Evolutionary conservation across 352 stramenopile genomes (phyloP).

Genomic region (Phytophthora ohioensis): DNA sequence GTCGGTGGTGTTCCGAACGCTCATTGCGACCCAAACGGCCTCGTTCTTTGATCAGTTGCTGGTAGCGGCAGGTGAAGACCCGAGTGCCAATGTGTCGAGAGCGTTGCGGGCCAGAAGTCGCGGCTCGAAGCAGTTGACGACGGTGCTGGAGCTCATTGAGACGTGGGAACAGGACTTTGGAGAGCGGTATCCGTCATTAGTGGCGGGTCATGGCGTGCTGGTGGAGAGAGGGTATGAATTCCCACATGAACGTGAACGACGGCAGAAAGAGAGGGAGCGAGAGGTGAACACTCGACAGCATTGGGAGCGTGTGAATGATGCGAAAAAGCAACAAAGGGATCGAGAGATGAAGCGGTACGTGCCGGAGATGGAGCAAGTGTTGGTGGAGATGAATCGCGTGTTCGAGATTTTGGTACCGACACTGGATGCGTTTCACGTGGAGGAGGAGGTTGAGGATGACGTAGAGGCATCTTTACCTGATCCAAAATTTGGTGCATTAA

Average conservation of each 20-base stretch:
- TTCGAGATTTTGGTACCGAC: slow-evolving; percentile 83
- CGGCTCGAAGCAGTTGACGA: slow-evolving; percentile 34
- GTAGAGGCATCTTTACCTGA: not conserved
- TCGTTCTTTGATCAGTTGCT: slow-evolving; percentile 65
- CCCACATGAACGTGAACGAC: slow-evolving; percentile 42
- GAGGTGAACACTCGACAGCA: slow-evolving; percentile 20
- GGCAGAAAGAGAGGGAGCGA: slow-evolving; percentile 27
- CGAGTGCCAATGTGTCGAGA: slow-evolving; percentile 40
- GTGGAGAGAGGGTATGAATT: slow-evolving; percentile 65
- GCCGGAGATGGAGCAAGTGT: slow-evolving; percentile 71
- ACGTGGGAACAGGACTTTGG: slow-evolving; percentile 72
- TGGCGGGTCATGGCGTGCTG: slow-evolving; percentile 59
- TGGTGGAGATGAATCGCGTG: slow-evolving; percentile 77
- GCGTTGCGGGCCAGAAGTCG: slow-evolving; percentile 22
- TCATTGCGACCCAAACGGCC: slow-evolving; percentile 49
- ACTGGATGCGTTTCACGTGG: slow-evolving; percentile 65
- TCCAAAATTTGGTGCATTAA: not conserved
- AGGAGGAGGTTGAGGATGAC: slow-evolving; percentile 8
- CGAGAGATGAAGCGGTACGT: slow-evolving; percentile 60
- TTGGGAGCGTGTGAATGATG: slow-evolving; percentile 30
- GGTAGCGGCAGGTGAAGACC: slow-evolving; percentile 48
- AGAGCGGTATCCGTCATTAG: slow-evolving; percentile 58
- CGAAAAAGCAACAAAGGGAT: slow-evolving; percentile 41
- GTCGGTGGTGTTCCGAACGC: slow-evolving; percentile 57
- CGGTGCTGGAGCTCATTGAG: slow-evolving; percentile 65